A percentile compares a stretch with the other conserved stretches of the same genome.
Evolutionary conservation across 805 yeast genomes (phyloP).

Genomic region (Lipomyces anomalus): DNA sequence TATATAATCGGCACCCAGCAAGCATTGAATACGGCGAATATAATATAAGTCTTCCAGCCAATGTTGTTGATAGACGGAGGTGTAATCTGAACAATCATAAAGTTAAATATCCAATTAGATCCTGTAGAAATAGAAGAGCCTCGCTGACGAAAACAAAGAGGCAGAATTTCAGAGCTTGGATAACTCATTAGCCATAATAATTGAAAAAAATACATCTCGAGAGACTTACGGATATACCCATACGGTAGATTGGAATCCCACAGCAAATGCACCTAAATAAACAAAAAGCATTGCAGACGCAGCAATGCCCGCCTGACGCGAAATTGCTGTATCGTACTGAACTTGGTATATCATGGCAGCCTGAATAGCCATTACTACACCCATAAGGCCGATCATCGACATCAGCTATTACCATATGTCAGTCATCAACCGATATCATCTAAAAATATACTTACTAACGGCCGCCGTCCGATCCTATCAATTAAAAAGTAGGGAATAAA

Average conservation of each 20-base stretch:
- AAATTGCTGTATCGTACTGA: no score
- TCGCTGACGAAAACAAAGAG: constrained; percentile 49
- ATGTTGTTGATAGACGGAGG: constrained; percentile 49
- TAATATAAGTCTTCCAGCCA: constrained; percentile 46
- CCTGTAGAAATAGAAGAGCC: constrained; percentile 50
- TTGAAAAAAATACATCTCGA: no score
- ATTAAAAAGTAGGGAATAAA: constrained; percentile 3
- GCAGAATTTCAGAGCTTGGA: constrained; percentile 55
- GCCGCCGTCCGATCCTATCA: no score
- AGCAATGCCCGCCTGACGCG: no score
- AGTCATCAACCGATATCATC: constrained; percentile 1
- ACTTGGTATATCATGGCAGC: no score
- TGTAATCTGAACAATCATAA: constrained; percentile 50
- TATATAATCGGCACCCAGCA: constrained; percentile 43
- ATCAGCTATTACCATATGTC: neutral
- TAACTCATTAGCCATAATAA: no score
- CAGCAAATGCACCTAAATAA: no score
- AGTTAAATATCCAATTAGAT: constrained; percentile 54
- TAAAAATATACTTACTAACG: no score
- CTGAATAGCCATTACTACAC: no score
- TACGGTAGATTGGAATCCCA: no score
- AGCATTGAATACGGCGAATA: constrained; percentile 62
- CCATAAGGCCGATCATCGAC: constrained; percentile 2
- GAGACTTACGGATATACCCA: no score
- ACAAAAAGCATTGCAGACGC: no score